Conservation (phyloP, 306 rosid genomes). For the Pachyrhizus erosus region DNA sequence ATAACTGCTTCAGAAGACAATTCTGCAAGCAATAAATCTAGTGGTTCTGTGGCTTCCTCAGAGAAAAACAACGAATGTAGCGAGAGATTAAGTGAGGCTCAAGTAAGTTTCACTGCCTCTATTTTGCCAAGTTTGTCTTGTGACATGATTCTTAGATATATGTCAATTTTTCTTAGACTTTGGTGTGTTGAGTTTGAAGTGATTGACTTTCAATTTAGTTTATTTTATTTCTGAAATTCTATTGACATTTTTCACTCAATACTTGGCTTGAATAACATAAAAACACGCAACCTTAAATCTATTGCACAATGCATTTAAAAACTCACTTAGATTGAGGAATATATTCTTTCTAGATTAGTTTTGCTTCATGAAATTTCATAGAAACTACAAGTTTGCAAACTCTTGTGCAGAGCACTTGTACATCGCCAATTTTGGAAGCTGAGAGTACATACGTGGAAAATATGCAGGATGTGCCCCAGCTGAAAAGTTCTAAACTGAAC, state of each 20-base stretch:
- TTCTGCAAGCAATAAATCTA: conserved; percentile 55
- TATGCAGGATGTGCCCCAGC: conserved; percentile 54
- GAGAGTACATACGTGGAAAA: conserved; percentile 57
- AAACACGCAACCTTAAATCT: not conserved
- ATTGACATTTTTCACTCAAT: not conserved
- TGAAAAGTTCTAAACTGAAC: conserved; percentile 51
- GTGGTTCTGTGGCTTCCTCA: conserved; percentile 53
- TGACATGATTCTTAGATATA: conserved; percentile 6
- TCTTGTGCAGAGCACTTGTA: conserved; percentile 71
- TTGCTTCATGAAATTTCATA: conserved; percentile 48
- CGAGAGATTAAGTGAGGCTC: conserved; percentile 62
- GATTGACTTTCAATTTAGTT: not conserved
- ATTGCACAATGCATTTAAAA: conserved; percentile 4
- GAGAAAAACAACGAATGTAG: conserved; percentile 52
- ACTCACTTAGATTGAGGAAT: conserved; percentile 42
- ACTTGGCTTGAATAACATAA: conserved; percentile 1
- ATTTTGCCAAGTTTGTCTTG: not conserved
- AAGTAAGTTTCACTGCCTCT: conserved; percentile 52
- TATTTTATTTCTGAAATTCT: conserved; percentile 5
- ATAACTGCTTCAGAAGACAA: conserved; percentile 54
- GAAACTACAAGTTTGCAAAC: conserved; percentile 51
- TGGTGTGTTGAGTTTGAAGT: not conserved
- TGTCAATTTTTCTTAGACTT: not conserved
- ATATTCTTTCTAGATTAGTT: conserved; percentile 40
- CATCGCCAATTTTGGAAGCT: conserved; percentile 57